A percentile compares a stretch with the other conserved stretches of the same genome.
Evolutionary conservation across 805 yeast genomes (phyloP).

Genomic region (Nematodospora valgi): DNA sequence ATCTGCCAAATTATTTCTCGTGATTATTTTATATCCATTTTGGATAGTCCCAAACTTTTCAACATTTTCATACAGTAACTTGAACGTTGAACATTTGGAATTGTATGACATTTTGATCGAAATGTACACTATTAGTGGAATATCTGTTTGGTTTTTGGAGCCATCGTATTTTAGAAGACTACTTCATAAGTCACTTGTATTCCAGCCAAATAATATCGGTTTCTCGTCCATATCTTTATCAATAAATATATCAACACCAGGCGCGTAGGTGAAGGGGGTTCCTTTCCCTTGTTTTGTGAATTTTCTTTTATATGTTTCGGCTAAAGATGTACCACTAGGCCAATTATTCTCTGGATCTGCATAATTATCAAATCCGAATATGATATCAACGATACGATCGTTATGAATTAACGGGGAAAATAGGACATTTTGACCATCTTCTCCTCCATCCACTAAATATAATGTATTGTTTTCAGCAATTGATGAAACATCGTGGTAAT

Average conservation of each 20-base stretch:
- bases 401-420: constrained; percentile 36
- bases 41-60: constrained; percentile 34
- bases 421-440: constrained; percentile 37
- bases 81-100: constrained; percentile 32
- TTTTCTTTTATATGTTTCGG: constrained; percentile 33
- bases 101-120: constrained; percentile 33
- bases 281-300: constrained; percentile 47
- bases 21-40: constrained; percentile 35
- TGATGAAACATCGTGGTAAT: constrained; percentile 23
- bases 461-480: constrained; percentile 22
- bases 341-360: constrained; percentile 19
- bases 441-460: constrained; percentile 40
- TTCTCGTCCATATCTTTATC: constrained; percentile 53
- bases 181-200: constrained; percentile 33
- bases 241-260: constrained; percentile 60
- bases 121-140: constrained; percentile 37
- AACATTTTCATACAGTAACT: constrained; percentile 30
- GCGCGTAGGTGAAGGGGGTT: constrained; percentile 77
- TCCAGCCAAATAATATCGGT: constrained; percentile 43
- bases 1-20: constrained; percentile 31
- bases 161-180: too few relatives aligned
- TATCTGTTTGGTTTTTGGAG: constrained; percentile 33
- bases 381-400: constrained; percentile 29
- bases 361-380: constrained; percentile 41
- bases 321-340: constrained; percentile 38